Percentiles rank a stretch among this genome's conserved stretches.
Conservation (phyloP, 192 early-diverging fungal species). For the Jimgerdemannia lactiflua region DNA sequence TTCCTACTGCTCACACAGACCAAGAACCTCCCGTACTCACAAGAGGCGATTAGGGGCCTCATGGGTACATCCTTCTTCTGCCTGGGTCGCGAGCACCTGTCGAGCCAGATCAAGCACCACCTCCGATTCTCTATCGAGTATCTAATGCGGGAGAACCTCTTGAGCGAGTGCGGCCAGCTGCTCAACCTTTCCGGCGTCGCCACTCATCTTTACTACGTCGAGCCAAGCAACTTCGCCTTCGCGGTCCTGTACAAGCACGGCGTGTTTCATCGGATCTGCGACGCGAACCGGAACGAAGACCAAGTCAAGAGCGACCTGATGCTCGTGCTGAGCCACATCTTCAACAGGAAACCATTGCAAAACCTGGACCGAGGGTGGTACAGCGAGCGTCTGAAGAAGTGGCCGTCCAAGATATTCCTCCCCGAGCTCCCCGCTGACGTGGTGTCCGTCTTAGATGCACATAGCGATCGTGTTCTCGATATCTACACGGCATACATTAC, state of each 20-base stretch:
- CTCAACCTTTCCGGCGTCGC: conserved; percentile 22
- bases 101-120: conserved; percentile 34
- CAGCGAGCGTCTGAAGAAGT: background rate
- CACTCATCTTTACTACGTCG: conserved; percentile 30
- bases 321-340: conserved; percentile 6
- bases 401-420: conserved; percentile 7
- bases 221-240: conserved; percentile 37
- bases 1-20: conserved; percentile 16
- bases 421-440: background rate
- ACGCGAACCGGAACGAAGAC: background rate
- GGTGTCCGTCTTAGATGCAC: background rate
- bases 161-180: conserved; percentile 13
- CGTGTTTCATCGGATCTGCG: conserved; percentile 27
- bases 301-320: conserved; percentile 2
- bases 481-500: conserved; percentile 14
- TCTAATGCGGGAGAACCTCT: conserved; percentile 21
- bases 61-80: conserved; percentile 25
- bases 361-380: background rate
- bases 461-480: conserved; percentile 12
- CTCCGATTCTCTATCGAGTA: conserved; percentile 44
- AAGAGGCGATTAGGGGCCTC: conserved; percentile 13
- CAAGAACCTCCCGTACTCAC: background rate
- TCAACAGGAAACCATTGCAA: conserved; percentile 10
- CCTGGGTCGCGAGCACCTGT: conserved; percentile 22
- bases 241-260: conserved; percentile 32